These are phyloP conservation scores for Mycena crocata DNA, from an alignment of 768 basidiomycete species.

Conservation along the genomic window DNA sequence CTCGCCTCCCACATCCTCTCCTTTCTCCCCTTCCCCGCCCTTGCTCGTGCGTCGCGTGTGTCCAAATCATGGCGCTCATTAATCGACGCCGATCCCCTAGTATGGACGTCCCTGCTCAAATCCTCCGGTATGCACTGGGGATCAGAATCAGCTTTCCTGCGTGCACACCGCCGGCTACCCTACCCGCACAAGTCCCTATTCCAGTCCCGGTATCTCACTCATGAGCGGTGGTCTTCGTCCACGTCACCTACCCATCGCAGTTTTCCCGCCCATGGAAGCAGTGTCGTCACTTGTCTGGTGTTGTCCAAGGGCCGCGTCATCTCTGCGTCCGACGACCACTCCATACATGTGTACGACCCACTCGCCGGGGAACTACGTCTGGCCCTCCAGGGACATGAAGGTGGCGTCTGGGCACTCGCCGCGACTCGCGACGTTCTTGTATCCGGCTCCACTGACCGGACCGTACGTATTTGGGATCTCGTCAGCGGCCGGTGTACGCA, in stretches of 20 bases:
- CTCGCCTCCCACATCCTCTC: conserved; percentile 90
- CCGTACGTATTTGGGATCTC: conserved; percentile 93
- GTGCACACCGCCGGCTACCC: conserved; percentile 71
- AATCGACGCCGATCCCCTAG: conserved; percentile 89
- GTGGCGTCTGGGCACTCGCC: conserved; percentile 97
- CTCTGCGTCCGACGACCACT: conserved; percentile 96
- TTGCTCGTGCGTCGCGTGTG: conserved; percentile 90
- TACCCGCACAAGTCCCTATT: conserved; percentile 95
- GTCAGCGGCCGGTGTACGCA: conserved; percentile 86
- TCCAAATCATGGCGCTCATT: conserved; percentile 91
- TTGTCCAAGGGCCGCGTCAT: conserved; percentile 96
- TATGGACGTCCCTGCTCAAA: conserved; percentile 91
- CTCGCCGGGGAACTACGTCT: conserved; percentile 79
- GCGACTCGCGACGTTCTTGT: conserved; percentile 89
- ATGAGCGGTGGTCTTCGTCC: conserved; percentile 83
- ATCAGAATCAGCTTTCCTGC: conserved; percentile 40
- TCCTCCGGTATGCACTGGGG: conserved; percentile 37
- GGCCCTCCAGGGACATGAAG: conserved; percentile 90
- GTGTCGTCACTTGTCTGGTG: conserved; percentile 95
- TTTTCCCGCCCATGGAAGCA: conserved; percentile 89
- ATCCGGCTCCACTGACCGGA: conserved; percentile 93
- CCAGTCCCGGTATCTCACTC: conserved; percentile 87
- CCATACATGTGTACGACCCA: conserved; percentile 96
- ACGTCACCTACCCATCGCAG: conserved; percentile 79
- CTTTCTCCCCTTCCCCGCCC: conserved; percentile 83